phyloP scores from a whole-genome alignment of 2,329 filamentous ascomycete species.

The Hymenoscyphus albidus region DNA sequence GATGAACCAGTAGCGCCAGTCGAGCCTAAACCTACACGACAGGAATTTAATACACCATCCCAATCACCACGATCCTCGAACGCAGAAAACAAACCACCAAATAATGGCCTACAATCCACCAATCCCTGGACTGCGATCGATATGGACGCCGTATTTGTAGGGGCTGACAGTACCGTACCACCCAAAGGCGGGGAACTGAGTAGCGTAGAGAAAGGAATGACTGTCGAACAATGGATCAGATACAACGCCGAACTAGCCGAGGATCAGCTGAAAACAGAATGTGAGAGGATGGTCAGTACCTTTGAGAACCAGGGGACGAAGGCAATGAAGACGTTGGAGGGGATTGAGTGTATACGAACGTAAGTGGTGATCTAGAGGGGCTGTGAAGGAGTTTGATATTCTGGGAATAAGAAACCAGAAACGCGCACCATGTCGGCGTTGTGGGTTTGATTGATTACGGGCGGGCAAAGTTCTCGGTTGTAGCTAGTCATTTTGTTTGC shows the following conservation, averaged over 20 bases:
- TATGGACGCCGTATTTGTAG: constrained; percentile 65
- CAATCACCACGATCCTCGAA: constrained; percentile 73
- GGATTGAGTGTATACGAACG: constrained; percentile 44
- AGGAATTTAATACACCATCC: constrained; percentile 28
- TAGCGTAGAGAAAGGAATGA: constrained; percentile 81
- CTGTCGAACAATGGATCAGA: constrained; percentile 87
- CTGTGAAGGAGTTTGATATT: neutral
- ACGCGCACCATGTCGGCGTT: neutral
- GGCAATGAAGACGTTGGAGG: constrained; percentile 75
- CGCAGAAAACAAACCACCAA: constrained; percentile 72
- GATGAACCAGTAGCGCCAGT: constrained; percentile 17
- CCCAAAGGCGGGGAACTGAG: constrained; percentile 57
- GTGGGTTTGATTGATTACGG: neutral
- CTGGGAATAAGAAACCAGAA: neutral
- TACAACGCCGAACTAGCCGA: constrained; percentile 79
- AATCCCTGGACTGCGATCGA: constrained; percentile 71
- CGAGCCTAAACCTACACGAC: constrained; percentile 15
- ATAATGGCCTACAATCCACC: constrained; percentile 53
- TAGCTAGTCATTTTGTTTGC: too few species aligned
- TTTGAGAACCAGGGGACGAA: constrained; percentile 81
- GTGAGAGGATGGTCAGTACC: constrained; percentile 73
- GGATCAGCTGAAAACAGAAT: constrained; percentile 72
- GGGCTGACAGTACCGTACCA: constrained; percentile 33
- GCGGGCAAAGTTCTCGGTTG: neutral
- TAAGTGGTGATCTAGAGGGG: constrained; percentile 12